These are phyloP conservation scores for Aspergillus cristatus DNA, from an alignment of 495 filamentous ascomycete species.

Conservation along the genomic window DNA sequence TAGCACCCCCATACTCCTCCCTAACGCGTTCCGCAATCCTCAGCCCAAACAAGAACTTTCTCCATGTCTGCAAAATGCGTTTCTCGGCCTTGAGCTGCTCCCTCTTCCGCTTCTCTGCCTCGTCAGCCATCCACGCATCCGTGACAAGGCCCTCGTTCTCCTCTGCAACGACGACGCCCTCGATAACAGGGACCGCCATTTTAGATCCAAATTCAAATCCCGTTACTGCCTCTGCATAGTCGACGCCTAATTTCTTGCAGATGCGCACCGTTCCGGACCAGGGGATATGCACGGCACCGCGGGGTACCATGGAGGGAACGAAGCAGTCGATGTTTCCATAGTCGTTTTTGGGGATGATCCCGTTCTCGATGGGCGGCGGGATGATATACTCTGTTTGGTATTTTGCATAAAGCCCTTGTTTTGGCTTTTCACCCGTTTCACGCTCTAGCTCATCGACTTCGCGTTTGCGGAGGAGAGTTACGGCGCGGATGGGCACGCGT, in stretches of 20 bases:
- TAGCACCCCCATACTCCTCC: slow-evolving; percentile 65
- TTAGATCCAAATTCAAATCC: slow-evolving; percentile 94
- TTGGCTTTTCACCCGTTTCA: slow-evolving; percentile 68
- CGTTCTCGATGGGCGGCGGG: slow-evolving; percentile 71
- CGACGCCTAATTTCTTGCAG: slow-evolving; percentile 75
- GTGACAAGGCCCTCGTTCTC: slow-evolving; percentile 67
- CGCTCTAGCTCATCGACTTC: slow-evolving; percentile 79
- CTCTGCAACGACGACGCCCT: slow-evolving; percentile 79
- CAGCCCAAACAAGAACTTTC: slow-evolving; percentile 76
- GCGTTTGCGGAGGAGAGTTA: slow-evolving; percentile 78
- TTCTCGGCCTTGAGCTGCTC: slow-evolving; percentile 78
- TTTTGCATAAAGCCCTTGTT: slow-evolving; percentile 75
- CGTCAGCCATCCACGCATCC: slow-evolving; percentile 76
- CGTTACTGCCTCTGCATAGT: slow-evolving; percentile 89
- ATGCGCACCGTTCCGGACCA: slow-evolving; percentile 65
- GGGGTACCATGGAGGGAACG: slow-evolving; percentile 83
- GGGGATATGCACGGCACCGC: slow-evolving; percentile 74
- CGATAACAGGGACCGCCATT: slow-evolving; percentile 84
- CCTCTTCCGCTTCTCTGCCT: slow-evolving; percentile 65
- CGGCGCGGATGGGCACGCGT: slow-evolving; percentile 78
- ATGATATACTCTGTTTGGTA: slow-evolving; percentile 94
- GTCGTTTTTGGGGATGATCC: slow-evolving; percentile 84
- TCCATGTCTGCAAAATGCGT: slow-evolving; percentile 67
- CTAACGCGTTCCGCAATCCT: slow-evolving; percentile 70
- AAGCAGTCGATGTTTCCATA: slow-evolving; percentile 98